These are phyloP conservation scores for Plenodomus biglobosus DNA, from an alignment of 2,329 filamentous ascomycete species.

Conservation along the genomic window DNA sequence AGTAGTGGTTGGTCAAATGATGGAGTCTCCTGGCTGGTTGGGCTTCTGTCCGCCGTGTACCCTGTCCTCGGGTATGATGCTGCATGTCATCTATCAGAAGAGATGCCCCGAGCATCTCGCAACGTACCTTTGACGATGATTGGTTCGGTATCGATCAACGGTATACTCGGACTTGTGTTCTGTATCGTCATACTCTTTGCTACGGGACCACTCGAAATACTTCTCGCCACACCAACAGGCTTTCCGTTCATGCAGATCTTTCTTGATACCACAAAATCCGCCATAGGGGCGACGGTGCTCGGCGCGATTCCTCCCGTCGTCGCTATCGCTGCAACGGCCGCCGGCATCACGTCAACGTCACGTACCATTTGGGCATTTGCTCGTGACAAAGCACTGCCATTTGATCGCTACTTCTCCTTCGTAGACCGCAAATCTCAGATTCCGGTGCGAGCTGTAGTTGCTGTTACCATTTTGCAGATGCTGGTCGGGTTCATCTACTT, in stretches of 20 bases:
- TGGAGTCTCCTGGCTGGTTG: conserved; percentile 28
- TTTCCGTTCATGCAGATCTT: conserved; percentile 54
- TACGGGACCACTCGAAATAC: conserved; percentile 43
- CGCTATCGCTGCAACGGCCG: conserved; percentile 21
- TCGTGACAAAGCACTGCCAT: conserved; percentile 43
- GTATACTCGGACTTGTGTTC: conserved; percentile 50
- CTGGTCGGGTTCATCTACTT: conserved; percentile 44
- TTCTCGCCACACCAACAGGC: conserved; percentile 48
- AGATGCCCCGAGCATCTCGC: conserved; percentile 29
- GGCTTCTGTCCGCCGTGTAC: conserved; percentile 25
- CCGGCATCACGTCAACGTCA: conserved; percentile 42
- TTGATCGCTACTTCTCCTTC: conserved; percentile 42
- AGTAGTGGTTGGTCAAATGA: conserved; percentile 23
- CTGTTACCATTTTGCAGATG: conserved; percentile 35
- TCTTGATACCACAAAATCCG: conserved; percentile 20
- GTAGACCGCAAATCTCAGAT: conserved; percentile 38
- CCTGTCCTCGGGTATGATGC: conserved; percentile 44
- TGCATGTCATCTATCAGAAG: conserved; percentile 45
- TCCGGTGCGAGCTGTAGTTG: conserved; percentile 35
- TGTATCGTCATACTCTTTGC: conserved; percentile 50
- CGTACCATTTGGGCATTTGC: conserved; percentile 48
- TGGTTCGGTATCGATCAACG: conserved; percentile 45
- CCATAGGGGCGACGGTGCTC: conserved; percentile 48
- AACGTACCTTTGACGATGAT: conserved; percentile 42
- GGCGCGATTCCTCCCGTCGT: conserved; percentile 17